These are phyloP conservation scores for Cladochytrium replicatum DNA, from an alignment of 192 early-diverging fungal species.

Conservation along the genomic window DNA sequence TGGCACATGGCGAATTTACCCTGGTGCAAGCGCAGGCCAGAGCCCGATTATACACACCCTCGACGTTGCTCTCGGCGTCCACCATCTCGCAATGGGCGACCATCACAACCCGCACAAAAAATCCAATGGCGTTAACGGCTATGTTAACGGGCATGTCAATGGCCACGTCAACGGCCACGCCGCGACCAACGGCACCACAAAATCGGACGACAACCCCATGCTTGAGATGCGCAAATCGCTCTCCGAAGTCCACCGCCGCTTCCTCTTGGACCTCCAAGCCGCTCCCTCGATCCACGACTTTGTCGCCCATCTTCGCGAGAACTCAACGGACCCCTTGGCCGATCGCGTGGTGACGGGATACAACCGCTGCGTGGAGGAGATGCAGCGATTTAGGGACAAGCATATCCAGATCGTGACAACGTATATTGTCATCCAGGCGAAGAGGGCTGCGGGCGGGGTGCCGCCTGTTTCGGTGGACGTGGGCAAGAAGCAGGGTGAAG, in stretches of 20 bases:
- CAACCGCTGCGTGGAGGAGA: slow-evolving; percentile 68
- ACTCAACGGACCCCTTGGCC: slow-evolving; percentile 12
- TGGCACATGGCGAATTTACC: slow-evolving; percentile 42
- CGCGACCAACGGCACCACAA: slow-evolving; percentile 6
- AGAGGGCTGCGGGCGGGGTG: slow-evolving; percentile 55
- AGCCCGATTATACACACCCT: slow-evolving; percentile 84
- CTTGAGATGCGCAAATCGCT: slow-evolving; percentile 66
- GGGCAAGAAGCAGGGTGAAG: slow-evolving; percentile 12
- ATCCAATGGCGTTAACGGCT: not conserved
- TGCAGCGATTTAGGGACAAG: slow-evolving; percentile 80
- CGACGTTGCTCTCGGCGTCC: slow-evolving; percentile 77
- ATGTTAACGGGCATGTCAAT: not conserved
- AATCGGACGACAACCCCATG: slow-evolving; percentile 11
- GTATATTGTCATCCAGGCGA: slow-evolving; percentile 83
- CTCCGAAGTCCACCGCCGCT: slow-evolving; percentile 76
- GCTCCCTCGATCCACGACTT: slow-evolving; percentile 20
- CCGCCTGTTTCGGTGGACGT: slow-evolving; percentile 37
- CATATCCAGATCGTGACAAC: slow-evolving; percentile 88
- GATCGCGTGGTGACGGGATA: slow-evolving; percentile 51
- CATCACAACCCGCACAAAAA: not conserved
- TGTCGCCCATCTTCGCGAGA: slow-evolving; percentile 6
- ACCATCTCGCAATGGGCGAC: not conserved
- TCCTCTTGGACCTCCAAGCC: slow-evolving; percentile 63
- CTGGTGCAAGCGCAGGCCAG: slow-evolving; percentile 92
- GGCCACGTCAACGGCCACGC: slow-evolving; percentile 10